Conservation (phyloP, 2,329 filamentous ascomycete genomes). For the Aspergillus sp. region DNA sequence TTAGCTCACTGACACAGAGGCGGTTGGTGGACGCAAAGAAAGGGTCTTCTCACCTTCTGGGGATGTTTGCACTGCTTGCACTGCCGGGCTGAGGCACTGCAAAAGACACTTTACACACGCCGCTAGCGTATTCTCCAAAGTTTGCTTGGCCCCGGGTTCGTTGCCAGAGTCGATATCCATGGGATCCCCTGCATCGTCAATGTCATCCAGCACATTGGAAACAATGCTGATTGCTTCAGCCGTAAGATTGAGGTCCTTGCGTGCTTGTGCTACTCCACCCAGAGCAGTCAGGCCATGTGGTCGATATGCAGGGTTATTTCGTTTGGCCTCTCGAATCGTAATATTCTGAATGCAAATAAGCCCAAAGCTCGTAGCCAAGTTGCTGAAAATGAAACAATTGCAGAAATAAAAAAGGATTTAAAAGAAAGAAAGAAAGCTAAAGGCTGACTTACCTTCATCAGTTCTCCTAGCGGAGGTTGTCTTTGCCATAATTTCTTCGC, state of each 20-base stretch:
- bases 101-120: slow-evolving; percentile 41
- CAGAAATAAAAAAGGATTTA: background rate
- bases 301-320: slow-evolving; percentile 83
- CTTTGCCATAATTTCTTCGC: slow-evolving; percentile 60
- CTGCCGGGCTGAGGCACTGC: slow-evolving; percentile 36
- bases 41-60: slow-evolving; percentile 26
- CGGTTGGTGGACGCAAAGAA: background rate
- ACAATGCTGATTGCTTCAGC: slow-evolving; percentile 66
- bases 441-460: slow-evolving; percentile 61
- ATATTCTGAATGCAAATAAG: slow-evolving; percentile 53
- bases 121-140: slow-evolving; percentile 37
- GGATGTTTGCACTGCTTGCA: slow-evolving; percentile 20
- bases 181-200: slow-evolving; percentile 55
- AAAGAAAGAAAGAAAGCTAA: background rate
- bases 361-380: slow-evolving; percentile 16
- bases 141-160: slow-evolving; percentile 38
- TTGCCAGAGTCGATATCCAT: slow-evolving; percentile 67
- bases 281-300: slow-evolving; percentile 71
- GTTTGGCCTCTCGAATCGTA: slow-evolving; percentile 80
- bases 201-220: slow-evolving; percentile 60
- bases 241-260: slow-evolving; percentile 70
- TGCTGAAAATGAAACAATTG: slow-evolving; percentile 2
- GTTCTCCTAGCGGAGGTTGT: slow-evolving; percentile 58
- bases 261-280: slow-evolving; percentile 68
- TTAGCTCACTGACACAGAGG: slow-evolving; percentile 21